These are phyloP conservation scores for Nakaseomyces nivariensis DNA, from an alignment of 1,139 yeast genomes.

Conservation along the genomic window DNA sequence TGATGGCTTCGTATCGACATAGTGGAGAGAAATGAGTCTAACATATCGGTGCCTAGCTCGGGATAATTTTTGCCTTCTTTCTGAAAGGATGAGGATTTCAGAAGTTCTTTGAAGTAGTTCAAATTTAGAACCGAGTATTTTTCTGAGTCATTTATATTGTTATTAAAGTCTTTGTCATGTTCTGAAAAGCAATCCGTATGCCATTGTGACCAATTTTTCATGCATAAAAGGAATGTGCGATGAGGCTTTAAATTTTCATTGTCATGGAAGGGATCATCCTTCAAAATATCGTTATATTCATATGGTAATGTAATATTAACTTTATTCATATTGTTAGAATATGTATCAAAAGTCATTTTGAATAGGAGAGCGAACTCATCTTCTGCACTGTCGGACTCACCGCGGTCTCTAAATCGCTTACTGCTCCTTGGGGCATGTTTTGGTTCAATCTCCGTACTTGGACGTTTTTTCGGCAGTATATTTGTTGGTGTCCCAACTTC, in stretches of 20 bases:
- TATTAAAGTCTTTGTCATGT: slow-evolving; percentile 13
- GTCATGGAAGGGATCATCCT: slow-evolving; percentile 1
- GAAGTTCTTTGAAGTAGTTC: slow-evolving; percentile 21
- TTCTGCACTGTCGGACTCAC: slow-evolving; percentile 20
- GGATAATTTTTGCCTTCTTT: slow-evolving; percentile 12
- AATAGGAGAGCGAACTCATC: slow-evolving; percentile 11
- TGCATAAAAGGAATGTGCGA: slow-evolving; percentile 32
- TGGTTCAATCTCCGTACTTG: slow-evolving; percentile 9
- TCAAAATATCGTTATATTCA: neutral
- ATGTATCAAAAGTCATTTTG: neutral
- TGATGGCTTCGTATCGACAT: slow-evolving; percentile 33
- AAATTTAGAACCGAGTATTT: slow-evolving; percentile 14
- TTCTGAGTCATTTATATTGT: slow-evolving; percentile 2
- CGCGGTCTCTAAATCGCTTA: slow-evolving; percentile 31
- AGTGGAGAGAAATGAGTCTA: slow-evolving; percentile 27
- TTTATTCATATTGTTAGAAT: slow-evolving; percentile 12
- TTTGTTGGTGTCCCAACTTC: neutral
- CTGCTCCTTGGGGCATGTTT: slow-evolving; percentile 30
- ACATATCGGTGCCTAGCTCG: neutral
- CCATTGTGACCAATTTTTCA: slow-evolving; percentile 37
- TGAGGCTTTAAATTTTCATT: neutral
- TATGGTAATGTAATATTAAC: slow-evolving; percentile 2
- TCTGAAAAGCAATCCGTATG: slow-evolving; percentile 31
- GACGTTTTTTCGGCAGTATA: slow-evolving; percentile 7
- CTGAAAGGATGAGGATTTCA: slow-evolving; percentile 22